Conservation (phyloP, 2,329 filamentous ascomycete species). For the Apiospora malaysiana region DNA sequence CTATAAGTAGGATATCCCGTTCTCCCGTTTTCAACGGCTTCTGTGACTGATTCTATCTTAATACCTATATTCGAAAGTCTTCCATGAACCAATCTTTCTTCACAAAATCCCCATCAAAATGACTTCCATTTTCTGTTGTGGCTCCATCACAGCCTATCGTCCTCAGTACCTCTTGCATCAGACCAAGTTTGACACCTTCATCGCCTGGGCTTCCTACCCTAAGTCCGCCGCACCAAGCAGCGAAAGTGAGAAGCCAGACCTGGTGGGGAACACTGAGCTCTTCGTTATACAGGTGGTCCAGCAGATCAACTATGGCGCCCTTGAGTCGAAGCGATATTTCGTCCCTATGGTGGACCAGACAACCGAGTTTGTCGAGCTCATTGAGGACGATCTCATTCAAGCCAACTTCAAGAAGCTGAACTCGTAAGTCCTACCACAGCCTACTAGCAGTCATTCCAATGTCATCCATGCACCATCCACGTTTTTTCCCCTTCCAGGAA, state of each 20-base stretch:
- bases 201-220: too few relatives aligned
- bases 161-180: too few relatives aligned
- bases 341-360: neutral
- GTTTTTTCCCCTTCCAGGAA: neutral
- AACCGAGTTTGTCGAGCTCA: constrained; percentile 43
- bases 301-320: constrained; percentile 51
- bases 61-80: too few relatives aligned
- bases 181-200: too few relatives aligned
- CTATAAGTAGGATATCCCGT: neutral
- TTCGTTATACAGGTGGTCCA: constrained; percentile 49
- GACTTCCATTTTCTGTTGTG: too few relatives aligned
- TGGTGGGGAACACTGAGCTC: neutral
- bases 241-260: too few relatives aligned
- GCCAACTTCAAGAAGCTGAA: constrained; percentile 53
- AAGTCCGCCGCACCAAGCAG: too few relatives aligned
- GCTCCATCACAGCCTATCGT: too few relatives aligned
- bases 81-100: too few relatives aligned
- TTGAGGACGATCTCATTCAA: constrained; percentile 45
- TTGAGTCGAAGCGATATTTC: constrained; percentile 49
- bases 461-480: too few relatives aligned
- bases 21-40: neutral
- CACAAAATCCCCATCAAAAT: too few relatives aligned
- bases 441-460: neutral
- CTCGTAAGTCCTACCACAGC: constrained; percentile 39
- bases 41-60: neutral